Conservation (phyloP, 768 basidiomycete genomes). For the Lentinula sp. region DNA sequence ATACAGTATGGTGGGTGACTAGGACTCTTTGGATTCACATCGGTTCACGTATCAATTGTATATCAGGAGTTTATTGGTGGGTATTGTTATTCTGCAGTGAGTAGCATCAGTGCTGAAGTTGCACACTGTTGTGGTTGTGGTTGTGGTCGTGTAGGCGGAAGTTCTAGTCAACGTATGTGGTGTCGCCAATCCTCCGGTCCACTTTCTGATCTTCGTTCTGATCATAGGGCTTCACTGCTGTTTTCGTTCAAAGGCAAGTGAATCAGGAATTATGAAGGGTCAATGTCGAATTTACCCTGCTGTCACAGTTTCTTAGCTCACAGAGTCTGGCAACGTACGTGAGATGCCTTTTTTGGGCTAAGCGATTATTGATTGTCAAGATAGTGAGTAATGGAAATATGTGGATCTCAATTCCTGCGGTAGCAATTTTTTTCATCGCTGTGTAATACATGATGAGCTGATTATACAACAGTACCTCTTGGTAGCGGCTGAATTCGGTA, state of each 20-base stretch:
- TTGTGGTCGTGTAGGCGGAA: conserved; percentile 26
- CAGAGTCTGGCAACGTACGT: conserved; percentile 38
- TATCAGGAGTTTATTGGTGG: conserved; percentile 31
- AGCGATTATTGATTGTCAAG: neutral
- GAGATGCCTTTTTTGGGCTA: neutral
- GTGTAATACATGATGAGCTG: neutral
- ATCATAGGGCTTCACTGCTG: conserved; percentile 33
- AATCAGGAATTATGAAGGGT: neutral
- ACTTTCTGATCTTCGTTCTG: neutral
- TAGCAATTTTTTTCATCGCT: conserved; percentile 13
- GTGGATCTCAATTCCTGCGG: conserved; percentile 24
- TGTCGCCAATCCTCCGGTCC: neutral
- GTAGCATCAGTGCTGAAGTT: neutral
- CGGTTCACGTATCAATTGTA: neutral
- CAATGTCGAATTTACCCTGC: neutral
- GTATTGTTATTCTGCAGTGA: neutral
- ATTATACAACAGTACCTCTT: conserved; percentile 18
- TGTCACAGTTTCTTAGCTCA: neutral
- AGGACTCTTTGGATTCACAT: neutral
- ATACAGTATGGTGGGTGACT: conserved; percentile 34
- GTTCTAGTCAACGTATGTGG: conserved; percentile 39
- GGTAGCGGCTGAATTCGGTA: conserved; percentile 37
- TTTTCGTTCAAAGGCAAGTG: conserved; percentile 42
- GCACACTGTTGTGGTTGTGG: neutral
- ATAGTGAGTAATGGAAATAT: conserved; percentile 36